Base-by-base conservation (phyloP, 2,329 filamentous ascomycete genomes). In the Trichoderma sp. region DNA sequence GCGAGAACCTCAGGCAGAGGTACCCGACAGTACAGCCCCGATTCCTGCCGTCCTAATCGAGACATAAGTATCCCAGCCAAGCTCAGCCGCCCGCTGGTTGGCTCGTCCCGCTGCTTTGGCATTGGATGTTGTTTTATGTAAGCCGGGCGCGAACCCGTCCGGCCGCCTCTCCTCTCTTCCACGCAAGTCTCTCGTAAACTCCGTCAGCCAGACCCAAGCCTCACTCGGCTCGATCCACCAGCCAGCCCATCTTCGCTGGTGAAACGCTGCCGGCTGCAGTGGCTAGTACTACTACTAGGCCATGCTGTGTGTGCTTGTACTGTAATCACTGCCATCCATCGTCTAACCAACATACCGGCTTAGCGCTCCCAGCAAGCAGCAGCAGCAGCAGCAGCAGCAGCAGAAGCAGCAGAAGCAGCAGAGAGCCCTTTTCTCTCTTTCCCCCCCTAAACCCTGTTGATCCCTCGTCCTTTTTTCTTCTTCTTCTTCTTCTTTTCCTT, bases 181-280 rank as follows among this genome's bases (percentile, higher is more conserved):
- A 24, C 34, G 26, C 7, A 24, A 39, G 51, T 54, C 34, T 39
- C 34, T 39, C 51, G 54, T 39, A 57, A 57, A 39, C n/a, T 51
- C 45, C 45, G 57, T 51, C 30, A 54, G 59, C 48, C 44, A 63
- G 50, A 54, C 59, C 47, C 48, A 63, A 63, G 59, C 59, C 59
- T 63, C 59, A 55, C 47, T 55, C 41, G 57, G 59, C 59, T 54
- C 26, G 59, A 54, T 63, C 59, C 59, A 63, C 59, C 41, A 41
- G 24, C 61, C 48, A 28, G 48, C 24, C 48, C 50, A 52, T 52
- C 50, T 30, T 30, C 30, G 50, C 54, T 59, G 45, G 62, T 64
- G 62, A 64, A 64, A 64, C 62, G 62, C 52, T 58, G 62, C 50
- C 39, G 59, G 52, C 41, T 28, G 56, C 28, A 12, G 21, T 30